Evolutionary conservation across 2,329 filamentous ascomycete species (phyloP).

Genomic region (Colletotrichum australisinense): DNA sequence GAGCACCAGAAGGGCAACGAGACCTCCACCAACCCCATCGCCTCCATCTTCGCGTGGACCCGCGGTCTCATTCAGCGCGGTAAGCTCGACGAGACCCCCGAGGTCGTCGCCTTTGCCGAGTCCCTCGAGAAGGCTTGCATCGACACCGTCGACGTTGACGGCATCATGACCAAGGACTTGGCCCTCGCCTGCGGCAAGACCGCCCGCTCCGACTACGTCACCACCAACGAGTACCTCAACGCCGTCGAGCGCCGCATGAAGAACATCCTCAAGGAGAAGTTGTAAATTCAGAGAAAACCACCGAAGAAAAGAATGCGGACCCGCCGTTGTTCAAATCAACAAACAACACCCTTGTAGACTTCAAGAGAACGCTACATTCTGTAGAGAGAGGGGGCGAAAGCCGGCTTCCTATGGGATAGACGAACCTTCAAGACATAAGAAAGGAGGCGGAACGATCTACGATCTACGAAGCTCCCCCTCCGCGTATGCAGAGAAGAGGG

Average conservation of each 20-base stretch:
- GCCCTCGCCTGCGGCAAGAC: conserved; percentile 95
- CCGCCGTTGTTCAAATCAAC: neutral
- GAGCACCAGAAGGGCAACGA: conserved; percentile 98
- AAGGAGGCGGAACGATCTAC: neutral
- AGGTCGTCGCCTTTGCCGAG: conserved; percentile 91
- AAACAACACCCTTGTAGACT: neutral
- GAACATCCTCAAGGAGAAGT: conserved; percentile 80
- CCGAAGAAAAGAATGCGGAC: neutral
- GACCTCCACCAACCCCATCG: conserved; percentile 98
- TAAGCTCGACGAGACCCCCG: conserved; percentile 91
- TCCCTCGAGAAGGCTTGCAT: conserved; percentile 92
- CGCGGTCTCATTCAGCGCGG: conserved; percentile 93
- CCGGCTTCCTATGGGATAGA: neutral
- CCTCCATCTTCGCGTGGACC: conserved; percentile 99
- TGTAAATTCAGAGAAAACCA: conserved; percentile 57
- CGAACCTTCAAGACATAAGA: neutral
- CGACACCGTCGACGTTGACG: conserved; percentile 92
- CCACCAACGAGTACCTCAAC: conserved; percentile 89
- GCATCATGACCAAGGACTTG: conserved; percentile 99
- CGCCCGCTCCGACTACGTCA: conserved; percentile 86
- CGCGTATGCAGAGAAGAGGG: neutral
- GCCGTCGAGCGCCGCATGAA: conserved; percentile 94
- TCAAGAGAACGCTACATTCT: neutral
- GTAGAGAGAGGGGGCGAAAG: neutral
- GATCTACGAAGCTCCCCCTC: neutral